phyloP scores from a whole-genome alignment of 2,329 filamentous ascomycete species.

The Diaporthe capsici region DNA sequence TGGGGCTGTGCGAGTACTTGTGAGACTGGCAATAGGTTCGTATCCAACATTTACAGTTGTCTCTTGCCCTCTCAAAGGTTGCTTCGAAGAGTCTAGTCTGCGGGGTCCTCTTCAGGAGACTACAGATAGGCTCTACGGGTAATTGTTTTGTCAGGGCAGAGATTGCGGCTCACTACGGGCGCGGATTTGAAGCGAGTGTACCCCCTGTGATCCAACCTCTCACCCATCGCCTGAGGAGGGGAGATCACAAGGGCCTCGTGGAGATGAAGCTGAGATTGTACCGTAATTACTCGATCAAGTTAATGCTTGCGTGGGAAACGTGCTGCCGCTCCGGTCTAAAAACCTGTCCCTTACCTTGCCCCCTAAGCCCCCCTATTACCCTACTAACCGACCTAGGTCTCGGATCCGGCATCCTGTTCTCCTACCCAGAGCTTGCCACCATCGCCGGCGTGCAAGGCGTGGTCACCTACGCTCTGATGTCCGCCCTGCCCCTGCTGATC shows the following conservation, averaged over 20 bases:
- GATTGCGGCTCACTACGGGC: constrained; percentile 87
- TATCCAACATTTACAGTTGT: constrained; percentile 58
- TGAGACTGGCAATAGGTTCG: constrained; percentile 59
- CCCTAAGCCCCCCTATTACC: constrained; percentile 45
- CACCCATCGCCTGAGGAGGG: constrained; percentile 44
- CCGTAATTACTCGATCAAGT: constrained; percentile 98
- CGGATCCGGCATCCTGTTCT: constrained; percentile 86
- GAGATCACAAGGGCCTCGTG: constrained; percentile 57
- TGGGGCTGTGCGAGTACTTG: constrained; percentile 40
- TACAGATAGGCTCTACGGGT: background rate
- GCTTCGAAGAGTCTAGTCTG: background rate
- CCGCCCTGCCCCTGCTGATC: constrained; percentile 78
- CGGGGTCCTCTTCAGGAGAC: background rate
- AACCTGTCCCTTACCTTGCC: constrained; percentile 47
- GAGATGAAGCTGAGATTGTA: constrained; percentile 91
- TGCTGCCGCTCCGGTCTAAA: constrained; percentile 83
- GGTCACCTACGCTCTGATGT: constrained; percentile 81
- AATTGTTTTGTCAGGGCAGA: constrained; percentile 48
- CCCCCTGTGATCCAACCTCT: constrained; percentile 66
- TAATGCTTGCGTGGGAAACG: constrained; percentile 99
- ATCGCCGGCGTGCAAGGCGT: constrained; percentile 85
- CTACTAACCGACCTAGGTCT: constrained; percentile 74
- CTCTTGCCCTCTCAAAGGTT: constrained; percentile 46
- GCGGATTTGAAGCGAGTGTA: constrained; percentile 70
- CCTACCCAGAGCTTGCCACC: constrained; percentile 85